A percentile compares a stretch with the other conserved stretches of the same genome.
Conservation (phyloP, 2,329 filamentous ascomycete species). For the Cladosporium sphaerospermum region DNA sequence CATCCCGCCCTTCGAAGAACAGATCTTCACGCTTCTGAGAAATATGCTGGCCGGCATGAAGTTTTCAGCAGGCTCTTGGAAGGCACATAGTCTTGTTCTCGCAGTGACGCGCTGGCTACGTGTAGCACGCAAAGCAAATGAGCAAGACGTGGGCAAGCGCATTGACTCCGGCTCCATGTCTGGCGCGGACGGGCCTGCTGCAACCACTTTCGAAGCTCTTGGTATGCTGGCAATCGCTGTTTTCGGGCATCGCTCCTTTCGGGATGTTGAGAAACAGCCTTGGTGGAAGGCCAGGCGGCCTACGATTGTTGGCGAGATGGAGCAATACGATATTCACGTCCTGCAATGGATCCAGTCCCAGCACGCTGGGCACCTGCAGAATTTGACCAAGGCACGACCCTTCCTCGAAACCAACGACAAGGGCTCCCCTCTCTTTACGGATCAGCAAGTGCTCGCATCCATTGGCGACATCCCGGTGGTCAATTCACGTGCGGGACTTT, state of each 20-base stretch:
- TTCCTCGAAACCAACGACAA: conserved; percentile 66
- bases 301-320: conserved; percentile 24
- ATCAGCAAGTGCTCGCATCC: conserved; percentile 46
- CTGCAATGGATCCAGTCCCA: conserved; percentile 29
- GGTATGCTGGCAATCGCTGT: conserved; percentile 25
- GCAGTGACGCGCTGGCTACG: conserved; percentile 27
- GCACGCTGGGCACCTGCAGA: conserved; percentile 24
- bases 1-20: conserved; percentile 27
- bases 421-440: conserved; percentile 55
- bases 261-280: conserved; percentile 19
- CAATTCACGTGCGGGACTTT: conserved; percentile 75
- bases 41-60: conserved; percentile 20
- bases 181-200: conserved; percentile 19
- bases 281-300: conserved; percentile 26
- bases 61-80: conserved; percentile 15
- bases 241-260: conserved; percentile 23
- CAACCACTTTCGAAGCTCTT: conserved; percentile 28
- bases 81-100: conserved; percentile 18
- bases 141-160: conserved; percentile 26
- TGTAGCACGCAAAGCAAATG: conserved; percentile 16
- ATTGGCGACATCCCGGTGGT: conserved; percentile 58
- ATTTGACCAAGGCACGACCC: conserved; percentile 24
- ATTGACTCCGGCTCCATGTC: conserved; percentile 23
- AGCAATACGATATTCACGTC: conserved; percentile 29
- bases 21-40: conserved; percentile 25